Base-by-base conservation (phyloP, 2,329 filamentous ascomycete genomes). In the Teratosphaeria gauchensis region DNA sequence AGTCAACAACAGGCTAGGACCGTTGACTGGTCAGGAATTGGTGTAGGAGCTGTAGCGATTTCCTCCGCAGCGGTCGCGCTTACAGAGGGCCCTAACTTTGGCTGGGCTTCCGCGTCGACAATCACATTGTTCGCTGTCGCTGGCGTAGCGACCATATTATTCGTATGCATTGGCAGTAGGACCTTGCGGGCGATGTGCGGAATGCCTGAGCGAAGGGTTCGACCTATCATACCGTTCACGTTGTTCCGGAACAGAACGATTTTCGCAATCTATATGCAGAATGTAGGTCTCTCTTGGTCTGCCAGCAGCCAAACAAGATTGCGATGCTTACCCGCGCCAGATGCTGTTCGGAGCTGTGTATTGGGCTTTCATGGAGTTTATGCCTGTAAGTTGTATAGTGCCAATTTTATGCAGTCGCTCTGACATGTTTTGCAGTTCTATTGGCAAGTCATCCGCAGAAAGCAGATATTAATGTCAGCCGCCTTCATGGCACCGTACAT, bases 231-330 rank as follows among this genome's bases (percentile, higher is more conserved):
- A 2, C 64, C 64, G 0, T 68, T 66, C 61, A 24, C 55, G 1
- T 58, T 68, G 14, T 68, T 66, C 57, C 48, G 57, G n/a, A 66
- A 65, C 57, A 51, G 58, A 19, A 65, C 64, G 4, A 61, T 68
- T 31, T 51, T 58, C 3, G 56, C 60, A 4, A 64, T 68, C 33
- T 54, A 61, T 6, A 21, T 56, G 9, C 65, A 68, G 56, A 65
- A 66, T 38, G 33, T 48, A 48, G 19, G 42, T 48, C 19, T 9
- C 12, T 16, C n/a, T 3, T n/a, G n/a, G 16, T 48, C 42, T 48
- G 42, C 42, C 19, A 21, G 16, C 19, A n/a, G 19, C 42, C 42
- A 16, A 19, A 21, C 1, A 48, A 48, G n/a, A 21, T 48, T 19
- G 19, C 19, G 9, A 19, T 21, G n/a, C 42, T 48, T n/a, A 48